Evolutionary conservation across 306 rosid species (phyloP), one percentile per base, ranked within the genome.

Genomic region (Vigna trinervia): DNA sequence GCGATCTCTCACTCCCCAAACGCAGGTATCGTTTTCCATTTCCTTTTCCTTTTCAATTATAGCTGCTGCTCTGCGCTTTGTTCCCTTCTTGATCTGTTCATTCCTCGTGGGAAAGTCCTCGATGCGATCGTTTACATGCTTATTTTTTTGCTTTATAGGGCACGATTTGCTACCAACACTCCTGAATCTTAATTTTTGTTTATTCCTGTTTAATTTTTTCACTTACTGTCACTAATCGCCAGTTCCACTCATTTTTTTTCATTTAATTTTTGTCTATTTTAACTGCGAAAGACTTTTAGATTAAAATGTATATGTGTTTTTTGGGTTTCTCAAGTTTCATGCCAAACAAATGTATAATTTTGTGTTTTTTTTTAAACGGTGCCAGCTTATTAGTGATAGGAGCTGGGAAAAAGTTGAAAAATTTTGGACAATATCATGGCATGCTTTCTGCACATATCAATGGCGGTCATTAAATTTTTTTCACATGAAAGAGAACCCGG

Each of bases 1-100:
- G 71, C 76, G 80, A 51, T 78, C 89, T 65, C 61, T 78, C 65
- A 53, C 68, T 20, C 65, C 77, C 17, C 72, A 74, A 75, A 76
- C 32, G 45, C 59, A 23, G 80, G 93, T 86, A 78, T 45, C 14
- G 7, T 23, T 69, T 73, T 57, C 74, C 23, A 11, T 60, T 39
- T 76, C 78, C 54, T 72, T 28, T 26, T 41, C 68, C 56, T 23
- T 6, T 5, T 69, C 38, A 60, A 14, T 8, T 32, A 1, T 8
- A 43, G 9, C 2, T 54, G 19, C 51, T 39, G 3, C 26, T 56
- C 5, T 10, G 43, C 20, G 6, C 71, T 58, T 48, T 14, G 66
- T 5, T 69, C 53, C 23, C 59, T 60, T 75, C 72, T 36, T 20
- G 60, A 80, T 74, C 56, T 54, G 23, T 56, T 53, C 22, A 14